Evolutionary conservation across 2,329 filamentous ascomycete genomes (phyloP).

Genomic region (Aspergillus hortae): DNA sequence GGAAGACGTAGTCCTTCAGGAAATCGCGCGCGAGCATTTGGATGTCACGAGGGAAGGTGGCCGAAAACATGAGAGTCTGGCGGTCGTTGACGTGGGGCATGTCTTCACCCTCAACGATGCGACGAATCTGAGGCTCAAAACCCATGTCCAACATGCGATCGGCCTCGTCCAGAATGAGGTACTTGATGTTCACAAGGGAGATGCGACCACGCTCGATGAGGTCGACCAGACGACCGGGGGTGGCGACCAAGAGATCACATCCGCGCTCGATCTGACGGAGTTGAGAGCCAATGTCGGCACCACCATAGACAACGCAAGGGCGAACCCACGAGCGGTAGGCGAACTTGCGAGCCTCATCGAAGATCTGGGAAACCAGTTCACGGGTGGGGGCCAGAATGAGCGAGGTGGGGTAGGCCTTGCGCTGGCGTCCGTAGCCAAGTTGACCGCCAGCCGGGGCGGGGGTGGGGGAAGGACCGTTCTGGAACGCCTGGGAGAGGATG

Average conservation of each 20-base stretch:
- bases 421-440: slow-evolving; percentile 79
- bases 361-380: slow-evolving; percentile 98
- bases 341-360: slow-evolving; percentile 96
- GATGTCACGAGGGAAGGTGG: slow-evolving; percentile 97
- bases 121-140: slow-evolving; percentile 99
- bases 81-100: slow-evolving; percentile 82
- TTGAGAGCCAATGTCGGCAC: slow-evolving; percentile 97
- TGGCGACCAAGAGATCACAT: slow-evolving; percentile 95
- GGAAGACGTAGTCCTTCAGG: slow-evolving; percentile 98
- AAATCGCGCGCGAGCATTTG: slow-evolving; percentile 99
- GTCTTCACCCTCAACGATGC: slow-evolving; percentile 96
- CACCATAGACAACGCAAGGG: slow-evolving; percentile 97
- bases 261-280: slow-evolving; percentile 97
- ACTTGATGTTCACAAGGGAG: slow-evolving; percentile 98
- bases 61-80: slow-evolving; percentile 99
- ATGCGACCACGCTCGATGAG: slow-evolving; percentile 98
- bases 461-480: slow-evolving; percentile 72
- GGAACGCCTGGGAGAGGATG: slow-evolving; percentile 95
- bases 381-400: slow-evolving; percentile 94
- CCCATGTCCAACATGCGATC: slow-evolving; percentile 99
- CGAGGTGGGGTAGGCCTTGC: slow-evolving; percentile 96
- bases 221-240: slow-evolving; percentile 94
- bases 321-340: slow-evolving; percentile 98
- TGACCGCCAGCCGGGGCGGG: slow-evolving; percentile 61
- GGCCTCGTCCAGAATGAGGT: slow-evolving; percentile 96